Evolutionary conservation across 257 asterid genomes (phyloP), one percentile per base, ranked within the genome.

Genomic region (Nicotiana benthamiana): DNA sequence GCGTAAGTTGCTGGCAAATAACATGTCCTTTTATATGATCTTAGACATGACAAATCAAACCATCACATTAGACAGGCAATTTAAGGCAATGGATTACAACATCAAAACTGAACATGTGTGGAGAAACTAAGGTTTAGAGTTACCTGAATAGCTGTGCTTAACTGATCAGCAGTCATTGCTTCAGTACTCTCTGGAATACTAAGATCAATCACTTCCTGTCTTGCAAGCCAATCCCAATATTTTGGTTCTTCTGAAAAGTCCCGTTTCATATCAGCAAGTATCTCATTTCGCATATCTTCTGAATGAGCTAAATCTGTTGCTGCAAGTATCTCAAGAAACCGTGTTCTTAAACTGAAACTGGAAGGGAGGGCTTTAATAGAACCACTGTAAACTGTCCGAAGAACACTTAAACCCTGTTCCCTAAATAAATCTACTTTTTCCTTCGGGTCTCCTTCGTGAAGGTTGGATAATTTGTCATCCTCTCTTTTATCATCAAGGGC

Each of bases 161-260:
- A 80, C 72, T 83, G 88, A 76, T 84, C 61, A 53, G 86, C 75
- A 61, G 77, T 86, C 51, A 65, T 77, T 46, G 67, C 89, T 75
- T 85, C 80, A 46, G 64, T 60, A 17, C 24, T 54, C 75, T 77
- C 65, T 54, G 68, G 48, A 65, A 40, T 80, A 57, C 43, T 85
- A 12, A 54, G 54, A 56, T 80, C 89, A 32, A 80, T 78, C 82
- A 80, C 77, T 87, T 88, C 92, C 79, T 46, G 83, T 83, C 96
- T 89, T 18, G 98, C 98, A 63, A 92, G 90, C 99, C 99, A 95
- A 82, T 95, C 96, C 98, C 98, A 95, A 85, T 92, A 95, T 32
- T 40, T 48, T 16, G 97, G 95, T 26, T 89, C 89, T 84, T 83
- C 82, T 0, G 91, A 84, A 75, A 93, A 95, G 79, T 92, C 94